These are phyloP conservation scores for Chaetomium fimeti DNA, from an alignment of 495 filamentous ascomycete genomes.

Conservation along the genomic window DNA sequence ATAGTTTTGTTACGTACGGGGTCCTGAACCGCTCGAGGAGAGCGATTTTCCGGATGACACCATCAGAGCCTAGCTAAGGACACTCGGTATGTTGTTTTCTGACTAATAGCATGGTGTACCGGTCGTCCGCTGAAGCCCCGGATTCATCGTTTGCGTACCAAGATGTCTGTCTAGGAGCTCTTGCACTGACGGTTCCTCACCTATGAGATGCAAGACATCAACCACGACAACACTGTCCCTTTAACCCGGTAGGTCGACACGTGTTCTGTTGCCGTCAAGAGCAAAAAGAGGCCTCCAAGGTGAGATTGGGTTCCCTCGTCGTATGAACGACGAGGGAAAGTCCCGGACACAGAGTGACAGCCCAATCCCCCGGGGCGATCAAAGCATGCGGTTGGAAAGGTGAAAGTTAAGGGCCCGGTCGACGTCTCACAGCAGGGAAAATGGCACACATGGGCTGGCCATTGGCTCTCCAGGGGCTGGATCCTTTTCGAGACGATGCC, in stretches of 20 bases:
- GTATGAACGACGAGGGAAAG: background rate
- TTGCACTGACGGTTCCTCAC: background rate
- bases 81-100: background rate
- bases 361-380: background rate
- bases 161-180: background rate
- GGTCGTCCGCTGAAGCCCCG: background rate
- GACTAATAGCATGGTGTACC: background rate
- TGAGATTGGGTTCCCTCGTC: background rate
- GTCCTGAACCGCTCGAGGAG: no score
- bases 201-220: background rate
- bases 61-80: background rate
- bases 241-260: background rate
- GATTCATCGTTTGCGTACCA: background rate
- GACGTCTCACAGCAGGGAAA: background rate
- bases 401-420: background rate
- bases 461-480: constrained; percentile 15
- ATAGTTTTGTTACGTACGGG: no score
- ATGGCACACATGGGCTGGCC: constrained; percentile 15
- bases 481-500: background rate
- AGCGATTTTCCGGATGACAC: no score
- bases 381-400: constrained; percentile 1
- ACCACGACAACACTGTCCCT: background rate
- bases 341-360: background rate
- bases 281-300: constrained; percentile 1
- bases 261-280: background rate